Conservation (phyloP, 2,329 filamentous ascomycete genomes). For the Ophiosphaerella herpotricha region DNA sequence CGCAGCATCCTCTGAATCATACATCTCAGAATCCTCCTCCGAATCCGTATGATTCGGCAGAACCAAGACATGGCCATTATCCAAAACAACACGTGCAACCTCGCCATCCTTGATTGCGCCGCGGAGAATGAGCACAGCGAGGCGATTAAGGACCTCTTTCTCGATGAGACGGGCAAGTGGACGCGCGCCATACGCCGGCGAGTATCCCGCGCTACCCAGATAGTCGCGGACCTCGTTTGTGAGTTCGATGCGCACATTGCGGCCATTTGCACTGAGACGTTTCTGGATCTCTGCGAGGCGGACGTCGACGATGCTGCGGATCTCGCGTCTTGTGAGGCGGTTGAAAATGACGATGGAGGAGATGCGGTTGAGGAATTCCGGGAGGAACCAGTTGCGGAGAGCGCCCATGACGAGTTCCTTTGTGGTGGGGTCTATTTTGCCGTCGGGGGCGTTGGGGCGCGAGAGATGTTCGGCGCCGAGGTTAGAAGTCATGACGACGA, state of each 20-base stretch:
- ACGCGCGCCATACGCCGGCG: constrained; percentile 90
- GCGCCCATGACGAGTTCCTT: constrained; percentile 88
- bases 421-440: constrained; percentile 83
- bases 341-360: constrained; percentile 98
- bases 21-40: constrained; percentile 72
- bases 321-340: constrained; percentile 85
- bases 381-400: constrained; percentile 93
- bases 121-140: constrained; percentile 88
- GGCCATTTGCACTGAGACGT: constrained; percentile 80
- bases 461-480: constrained; percentile 92
- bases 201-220: constrained; percentile 88
- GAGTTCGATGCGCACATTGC: constrained; percentile 84
- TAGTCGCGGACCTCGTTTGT: constrained; percentile 89
- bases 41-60: constrained; percentile 79
- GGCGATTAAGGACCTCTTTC: constrained; percentile 91
- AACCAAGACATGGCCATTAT: constrained; percentile 79
- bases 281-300: constrained; percentile 88
- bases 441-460: constrained; percentile 76
- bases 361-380: constrained; percentile 98
- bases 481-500: constrained; percentile 99
- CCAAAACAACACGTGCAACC: constrained; percentile 75
- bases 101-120: constrained; percentile 87
- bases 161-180: constrained; percentile 90
- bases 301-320: constrained; percentile 93
- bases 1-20: constrained; percentile 74